Evolutionary conservation across 2,329 filamentous ascomycete species (phyloP).

Genomic region (Diaporthe velutina): DNA sequence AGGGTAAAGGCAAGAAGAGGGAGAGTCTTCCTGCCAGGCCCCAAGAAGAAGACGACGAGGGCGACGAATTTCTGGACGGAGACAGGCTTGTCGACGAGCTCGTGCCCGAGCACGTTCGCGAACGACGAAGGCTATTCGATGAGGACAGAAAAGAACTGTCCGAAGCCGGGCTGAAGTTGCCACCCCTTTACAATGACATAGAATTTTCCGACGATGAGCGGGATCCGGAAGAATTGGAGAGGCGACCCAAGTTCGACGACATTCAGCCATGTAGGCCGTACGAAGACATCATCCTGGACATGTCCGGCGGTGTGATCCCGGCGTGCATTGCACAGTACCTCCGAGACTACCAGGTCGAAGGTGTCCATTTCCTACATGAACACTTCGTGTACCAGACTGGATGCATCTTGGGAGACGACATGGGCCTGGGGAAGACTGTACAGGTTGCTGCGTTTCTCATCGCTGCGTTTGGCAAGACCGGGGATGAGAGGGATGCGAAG

Average conservation of each 20-base stretch:
- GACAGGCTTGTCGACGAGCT: conserved; percentile 50
- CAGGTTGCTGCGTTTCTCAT: conserved; percentile 95
- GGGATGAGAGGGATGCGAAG: conserved; percentile 86
- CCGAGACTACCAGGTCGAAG: conserved; percentile 90
- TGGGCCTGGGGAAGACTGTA: conserved; percentile 97
- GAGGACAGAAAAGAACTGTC: conserved; percentile 68
- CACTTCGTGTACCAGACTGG: conserved; percentile 93
- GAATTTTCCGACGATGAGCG: conserved; percentile 78
- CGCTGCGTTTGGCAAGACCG: conserved; percentile 93
- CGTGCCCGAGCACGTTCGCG: conserved; percentile 80
- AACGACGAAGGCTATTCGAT: conserved; percentile 79
- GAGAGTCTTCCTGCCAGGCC: background rate
- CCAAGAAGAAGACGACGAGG: conserved; percentile 32
- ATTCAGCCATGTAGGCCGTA: conserved; percentile 78
- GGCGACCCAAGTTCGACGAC: conserved; percentile 74
- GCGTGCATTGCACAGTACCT: conserved; percentile 92
- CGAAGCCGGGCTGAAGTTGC: conserved; percentile 78
- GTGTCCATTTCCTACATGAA: conserved; percentile 86
- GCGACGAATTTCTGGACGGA: conserved; percentile 44
- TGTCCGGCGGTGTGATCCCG: conserved; percentile 85
- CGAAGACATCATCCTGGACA: conserved; percentile 79
- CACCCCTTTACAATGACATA: conserved; percentile 82
- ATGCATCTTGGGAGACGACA: conserved; percentile 93
- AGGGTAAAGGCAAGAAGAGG: conserved; percentile 47
- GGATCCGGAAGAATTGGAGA: conserved; percentile 63